Base-by-base conservation (phyloP, 2,329 filamentous ascomycete genomes). In the Fusarium praegraminearum region DNA sequence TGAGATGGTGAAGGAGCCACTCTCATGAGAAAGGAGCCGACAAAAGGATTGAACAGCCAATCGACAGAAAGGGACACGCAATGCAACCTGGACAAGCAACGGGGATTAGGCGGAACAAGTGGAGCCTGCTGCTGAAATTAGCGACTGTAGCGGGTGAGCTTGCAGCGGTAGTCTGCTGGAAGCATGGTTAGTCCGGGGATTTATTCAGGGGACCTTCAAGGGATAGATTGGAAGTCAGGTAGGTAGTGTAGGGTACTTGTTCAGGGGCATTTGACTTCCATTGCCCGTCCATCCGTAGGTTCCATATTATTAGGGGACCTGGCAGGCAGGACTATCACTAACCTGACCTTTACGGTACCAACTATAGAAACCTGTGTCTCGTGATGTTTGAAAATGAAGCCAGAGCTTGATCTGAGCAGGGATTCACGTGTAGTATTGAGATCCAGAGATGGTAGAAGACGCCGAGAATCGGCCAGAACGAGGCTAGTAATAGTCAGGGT, bases 51-150 rank as follows among this genome's bases (percentile, higher is more conserved):
- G 12, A 28, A 63, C 60, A 57, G 62, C 45, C 61, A 64, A 49
- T 51, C 55, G 35, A 62, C n/a, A 64, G 58, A 67, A 70, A 67
- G 71, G 69, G 69, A 73, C 59, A 73, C 67, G 72, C 71, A 74
- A 70, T 70, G 67, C 67, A 64, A 65, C 54, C 54, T 71, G 71
- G 65, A 69, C 71, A 64, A 45, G 57, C 55, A 52, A 52, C 36
- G 55, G 64, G 58, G 60, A 22, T 47, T 52, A 65, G 62, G 46
- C 61, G 62, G 50, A 56, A 46, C 24, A 46, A 41, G 62, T 67
- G 66, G 67, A 5, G 50, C 40, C 41, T 26, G 43, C 35, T 66
- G 40, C 67, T 70, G 67, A 60, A 70, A 70, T 68, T 70, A 68
- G 67, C 54, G 62, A 54, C 49, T 51, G 50, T 70, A 56, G 66